Evolutionary conservation across 257 asterid genomes (phyloP).

Genomic region (Anisodus tanguticus): DNA sequence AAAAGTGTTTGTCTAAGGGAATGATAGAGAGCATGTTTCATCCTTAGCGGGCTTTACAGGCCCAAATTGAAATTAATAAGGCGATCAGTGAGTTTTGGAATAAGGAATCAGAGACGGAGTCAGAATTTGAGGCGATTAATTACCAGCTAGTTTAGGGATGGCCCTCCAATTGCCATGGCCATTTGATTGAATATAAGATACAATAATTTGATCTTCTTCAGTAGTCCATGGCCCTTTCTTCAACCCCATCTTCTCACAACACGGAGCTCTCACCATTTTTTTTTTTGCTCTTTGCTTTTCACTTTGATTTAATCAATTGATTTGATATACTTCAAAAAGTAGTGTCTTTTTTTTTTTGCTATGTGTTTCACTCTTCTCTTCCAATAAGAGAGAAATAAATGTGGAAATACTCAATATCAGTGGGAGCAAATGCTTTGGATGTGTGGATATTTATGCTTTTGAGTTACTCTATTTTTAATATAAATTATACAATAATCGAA

Average conservation of each 20-base stretch:
- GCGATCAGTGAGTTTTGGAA: no score
- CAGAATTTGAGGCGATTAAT: background rate
- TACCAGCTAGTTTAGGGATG: constrained; percentile 85
- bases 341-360: background rate
- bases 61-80: background rate
- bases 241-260: constrained; percentile 80
- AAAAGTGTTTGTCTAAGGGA: background rate
- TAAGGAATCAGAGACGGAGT: background rate
- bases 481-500: background rate
- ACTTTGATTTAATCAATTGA: background rate
- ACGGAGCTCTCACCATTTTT: constrained; percentile 88
- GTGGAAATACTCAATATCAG: background rate
- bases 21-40: background rate
- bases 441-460: constrained; percentile 54
- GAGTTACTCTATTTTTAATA: background rate
- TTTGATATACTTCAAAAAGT: background rate
- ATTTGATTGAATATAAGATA: constrained; percentile 48
- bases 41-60: background rate
- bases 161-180: constrained; percentile 90
- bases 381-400: background rate
- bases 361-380: background rate
- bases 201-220: constrained; percentile 70
- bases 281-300: background rate
- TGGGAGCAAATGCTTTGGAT: constrained; percentile 30
- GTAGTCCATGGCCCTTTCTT: constrained; percentile 86